These are phyloP conservation scores for Entelexis paramagnoliae DNA, from an alignment of 1,139 yeast genomes.

Conservation along the genomic window DNA sequence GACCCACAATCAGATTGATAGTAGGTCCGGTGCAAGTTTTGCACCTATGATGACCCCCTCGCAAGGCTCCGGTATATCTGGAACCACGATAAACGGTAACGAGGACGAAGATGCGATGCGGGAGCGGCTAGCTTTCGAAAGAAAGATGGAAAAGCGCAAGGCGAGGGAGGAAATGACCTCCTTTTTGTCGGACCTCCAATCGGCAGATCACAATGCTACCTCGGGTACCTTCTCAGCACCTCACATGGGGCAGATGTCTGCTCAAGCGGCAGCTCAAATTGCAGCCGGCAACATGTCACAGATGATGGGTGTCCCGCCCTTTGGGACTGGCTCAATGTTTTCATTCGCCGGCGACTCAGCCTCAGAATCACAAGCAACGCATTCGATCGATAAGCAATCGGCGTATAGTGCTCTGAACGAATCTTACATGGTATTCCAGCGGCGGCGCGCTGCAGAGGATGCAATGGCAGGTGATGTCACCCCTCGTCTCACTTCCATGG, in stretches of 20 bases:
- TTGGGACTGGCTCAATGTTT: neutral
- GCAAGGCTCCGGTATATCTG: too few species aligned
- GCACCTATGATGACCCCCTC: neutral
- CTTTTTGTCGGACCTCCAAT: neutral
- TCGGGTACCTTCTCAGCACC: neutral
- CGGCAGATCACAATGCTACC: neutral
- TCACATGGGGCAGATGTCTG: neutral
- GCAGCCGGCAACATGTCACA: neutral
- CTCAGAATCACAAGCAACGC: neutral
- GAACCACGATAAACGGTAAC: neutral
- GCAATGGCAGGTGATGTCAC: neutral
- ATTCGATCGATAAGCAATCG: neutral
- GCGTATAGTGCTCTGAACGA: neutral
- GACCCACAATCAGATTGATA: neutral
- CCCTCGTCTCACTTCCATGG: conserved; percentile 2
- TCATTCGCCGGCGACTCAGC: neutral
- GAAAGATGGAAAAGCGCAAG: neutral
- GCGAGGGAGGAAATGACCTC: neutral
- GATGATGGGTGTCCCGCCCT: neutral
- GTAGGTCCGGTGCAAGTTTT: neutral
- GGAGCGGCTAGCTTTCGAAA: neutral
- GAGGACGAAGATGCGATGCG: neutral
- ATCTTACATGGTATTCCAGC: neutral
- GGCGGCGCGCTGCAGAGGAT: conserved; percentile 1
- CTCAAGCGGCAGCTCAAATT: neutral